Evolutionary conservation across 164 flowering plant species (phyloP), one percentile per base, ranked within the genome.

Genomic region (Umbellularia californica): DNA sequence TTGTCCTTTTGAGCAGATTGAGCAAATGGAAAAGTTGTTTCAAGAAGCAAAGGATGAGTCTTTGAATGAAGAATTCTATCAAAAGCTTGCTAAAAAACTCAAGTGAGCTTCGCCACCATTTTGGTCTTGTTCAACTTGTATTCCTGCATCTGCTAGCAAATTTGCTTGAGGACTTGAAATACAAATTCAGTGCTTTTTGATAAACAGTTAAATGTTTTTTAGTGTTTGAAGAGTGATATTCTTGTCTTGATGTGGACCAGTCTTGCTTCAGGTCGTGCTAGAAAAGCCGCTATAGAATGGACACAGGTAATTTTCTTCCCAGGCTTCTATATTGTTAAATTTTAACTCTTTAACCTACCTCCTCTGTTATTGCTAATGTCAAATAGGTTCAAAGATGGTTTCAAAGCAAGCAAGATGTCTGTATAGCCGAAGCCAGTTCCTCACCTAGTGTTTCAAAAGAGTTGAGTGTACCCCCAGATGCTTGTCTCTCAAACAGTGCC

Each of bases 361-460:
- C 55, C 20, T 19, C 24, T 69, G 4, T 20, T 69, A 19, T 19
- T 41, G 25, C 17, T n/a, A 23, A 17, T 41, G 27, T 47, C 22
- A 69, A 28, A 24, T 69, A 69, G 71, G 71, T 69, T 10, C 71
- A 47, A 47, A 69, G 71, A 17, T 69, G 71, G 71, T 41, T 50
- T 52, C 58, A n/a, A 35, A 69, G 52, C 14, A 69, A 69, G 24
- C 71, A 3, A 22, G 25, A 47, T 17, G 58, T 27, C 25, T 1
- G 71, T 12, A 47, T 35, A 41, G 25, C 28, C 3, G 47, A 69
- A 47, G 55, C n/a, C 11, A 69, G 55, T 41, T 69, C 71, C 52
- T 69, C 71, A 41, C 52, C 55, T 1, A 69, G 19, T 69, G 27
- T 69, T 12, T 69, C 55, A 69, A 69, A 69, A 47, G 71, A 69